These are phyloP conservation scores for Nicotiana benthamiana DNA, from an alignment of 257 asterid genomes.

Conservation along the genomic window DNA sequence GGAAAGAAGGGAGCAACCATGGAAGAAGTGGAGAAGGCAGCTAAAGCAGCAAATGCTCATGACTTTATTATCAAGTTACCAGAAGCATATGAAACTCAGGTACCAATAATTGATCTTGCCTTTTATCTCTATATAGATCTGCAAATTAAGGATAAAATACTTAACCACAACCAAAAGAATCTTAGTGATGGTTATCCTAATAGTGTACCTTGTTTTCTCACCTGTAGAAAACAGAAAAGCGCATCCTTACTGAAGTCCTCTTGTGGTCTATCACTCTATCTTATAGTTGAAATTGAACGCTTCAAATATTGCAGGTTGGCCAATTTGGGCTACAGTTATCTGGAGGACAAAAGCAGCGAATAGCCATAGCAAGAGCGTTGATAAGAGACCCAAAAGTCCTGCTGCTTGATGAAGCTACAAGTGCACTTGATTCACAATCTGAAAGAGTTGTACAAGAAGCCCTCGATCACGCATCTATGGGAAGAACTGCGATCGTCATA, in stretches of 20 bases:
- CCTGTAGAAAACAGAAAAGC: neutral
- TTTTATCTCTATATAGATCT: neutral
- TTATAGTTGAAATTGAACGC: neutral
- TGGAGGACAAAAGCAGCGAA: constrained; percentile 82
- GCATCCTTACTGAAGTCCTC: neutral
- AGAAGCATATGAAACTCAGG: constrained; percentile 64
- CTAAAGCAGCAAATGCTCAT: constrained; percentile 71
- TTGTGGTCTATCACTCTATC: neutral
- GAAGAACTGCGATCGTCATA: constrained; percentile 57
- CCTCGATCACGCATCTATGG: constrained; percentile 58
- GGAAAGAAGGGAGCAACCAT: constrained; percentile 66
- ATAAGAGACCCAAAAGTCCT: constrained; percentile 63
- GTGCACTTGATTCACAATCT: constrained; percentile 70
- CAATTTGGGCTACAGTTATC: constrained; percentile 72
- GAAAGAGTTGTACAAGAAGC: constrained; percentile 65
- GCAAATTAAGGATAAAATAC: neutral
- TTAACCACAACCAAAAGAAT: neutral
- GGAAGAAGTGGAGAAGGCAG: constrained; percentile 60
- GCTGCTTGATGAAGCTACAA: constrained; percentile 78
- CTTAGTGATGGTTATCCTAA: neutral
- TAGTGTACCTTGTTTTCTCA: neutral
- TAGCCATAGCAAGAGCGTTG: constrained; percentile 80
- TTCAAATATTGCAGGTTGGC: constrained; percentile 49
- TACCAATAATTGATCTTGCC: constrained; percentile 14
- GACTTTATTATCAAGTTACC: constrained; percentile 57